Conservation (phyloP, 164 flowering plant genomes). For the Dillenia suffruticosa region DNA sequence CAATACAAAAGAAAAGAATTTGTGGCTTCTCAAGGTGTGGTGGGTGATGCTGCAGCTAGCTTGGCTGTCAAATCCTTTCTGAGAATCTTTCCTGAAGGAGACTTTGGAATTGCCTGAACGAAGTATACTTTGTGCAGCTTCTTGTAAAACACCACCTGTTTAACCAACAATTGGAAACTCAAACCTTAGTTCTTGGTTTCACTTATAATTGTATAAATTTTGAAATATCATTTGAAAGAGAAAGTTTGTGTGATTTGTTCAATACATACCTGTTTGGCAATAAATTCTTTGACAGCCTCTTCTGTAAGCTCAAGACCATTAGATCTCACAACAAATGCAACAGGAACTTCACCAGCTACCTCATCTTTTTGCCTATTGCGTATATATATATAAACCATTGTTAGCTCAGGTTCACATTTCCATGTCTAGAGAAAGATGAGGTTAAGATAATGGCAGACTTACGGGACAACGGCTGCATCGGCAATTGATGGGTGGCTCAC, state of each 20-base stretch:
- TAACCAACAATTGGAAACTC: neutral
- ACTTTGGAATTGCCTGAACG: slow-evolving; percentile 70
- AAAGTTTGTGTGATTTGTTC: neutral
- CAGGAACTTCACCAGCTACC: slow-evolving; percentile 82
- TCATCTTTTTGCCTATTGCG: slow-evolving; percentile 59
- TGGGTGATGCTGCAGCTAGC: slow-evolving; percentile 22
- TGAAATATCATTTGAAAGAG: neutral
- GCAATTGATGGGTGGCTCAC: slow-evolving; percentile 60
- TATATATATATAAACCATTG: neutral
- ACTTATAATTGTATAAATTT: neutral
- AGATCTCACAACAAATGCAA: slow-evolving; percentile 70
- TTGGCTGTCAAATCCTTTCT: slow-evolving; percentile 81
- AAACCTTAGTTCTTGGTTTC: neutral
- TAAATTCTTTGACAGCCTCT: slow-evolving; percentile 58
- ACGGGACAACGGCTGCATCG: slow-evolving; percentile 93
- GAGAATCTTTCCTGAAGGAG: slow-evolving; percentile 76
- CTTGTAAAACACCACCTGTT: slow-evolving; percentile 86
- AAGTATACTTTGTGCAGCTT: slow-evolving; percentile 66
- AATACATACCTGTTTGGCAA: slow-evolving; percentile 57
- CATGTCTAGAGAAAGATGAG: no score
- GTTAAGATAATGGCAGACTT: slow-evolving; percentile 18
- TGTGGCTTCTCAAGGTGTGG: no score
- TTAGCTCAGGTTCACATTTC: neutral
- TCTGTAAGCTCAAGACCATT: slow-evolving; percentile 55
- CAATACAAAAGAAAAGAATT: no score